Percentiles rank a stretch among this genome's conserved stretches.
Evolutionary conservation across 495 filamentous ascomycete species (phyloP).

Genomic region (Chaetomidium leptoderma): DNA sequence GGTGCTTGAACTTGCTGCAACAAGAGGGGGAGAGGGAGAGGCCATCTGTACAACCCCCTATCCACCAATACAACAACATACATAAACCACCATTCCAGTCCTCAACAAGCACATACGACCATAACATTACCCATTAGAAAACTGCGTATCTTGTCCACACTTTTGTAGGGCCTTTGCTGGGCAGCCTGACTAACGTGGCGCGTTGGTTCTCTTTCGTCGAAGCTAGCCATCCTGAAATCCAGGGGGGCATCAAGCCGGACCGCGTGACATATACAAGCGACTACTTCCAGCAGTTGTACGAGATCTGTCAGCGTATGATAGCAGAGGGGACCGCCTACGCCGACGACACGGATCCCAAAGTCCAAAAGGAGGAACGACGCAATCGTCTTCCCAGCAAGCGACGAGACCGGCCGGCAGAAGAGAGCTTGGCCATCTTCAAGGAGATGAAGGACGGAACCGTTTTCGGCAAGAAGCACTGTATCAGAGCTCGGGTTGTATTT

Average conservation of each 20-base stretch:
- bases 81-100: too few species aligned
- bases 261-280: neutral
- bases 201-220: conserved; percentile 4
- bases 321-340: conserved; percentile 1
- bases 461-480: conserved; percentile 65
- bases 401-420: neutral
- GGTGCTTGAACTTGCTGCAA: conserved; percentile 12
- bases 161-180: too few species aligned
- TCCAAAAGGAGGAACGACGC: neutral
- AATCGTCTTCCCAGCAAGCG: conserved; percentile 3
- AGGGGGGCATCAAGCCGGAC: neutral
- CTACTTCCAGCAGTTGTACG: conserved; percentile 7
- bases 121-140: too few species aligned
- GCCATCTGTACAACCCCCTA: neutral
- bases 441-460: conserved; percentile 4
- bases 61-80: too few species aligned
- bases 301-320: conserved; percentile 2
- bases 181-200: neutral
- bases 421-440: conserved; percentile 2
- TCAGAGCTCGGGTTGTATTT: conserved; percentile 79
- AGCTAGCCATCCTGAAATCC: neutral
- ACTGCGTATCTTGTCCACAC: too few species aligned
- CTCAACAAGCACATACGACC: too few species aligned
- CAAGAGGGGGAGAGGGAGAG: too few species aligned
- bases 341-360: conserved; percentile 2